Base-by-base conservation (phyloP, 805 yeast species). In the Yarrowia osloensis region DNA sequence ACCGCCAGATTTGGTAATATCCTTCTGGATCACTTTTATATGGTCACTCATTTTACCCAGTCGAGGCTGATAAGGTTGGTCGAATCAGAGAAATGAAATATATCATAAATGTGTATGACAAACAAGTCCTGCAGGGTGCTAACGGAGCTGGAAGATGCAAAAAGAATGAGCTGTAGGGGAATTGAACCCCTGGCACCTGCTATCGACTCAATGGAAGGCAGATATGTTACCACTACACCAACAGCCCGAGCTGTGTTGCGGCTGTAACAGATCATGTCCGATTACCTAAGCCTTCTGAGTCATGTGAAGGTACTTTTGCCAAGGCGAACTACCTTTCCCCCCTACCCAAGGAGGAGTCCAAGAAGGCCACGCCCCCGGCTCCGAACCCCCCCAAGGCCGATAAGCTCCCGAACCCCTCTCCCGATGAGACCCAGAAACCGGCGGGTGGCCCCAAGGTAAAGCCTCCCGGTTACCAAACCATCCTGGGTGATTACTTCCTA, bases 111-210 rank as follows among this genome's bases (percentile, higher is more conserved):
- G 49, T 22, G n/a, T n/a, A n/a, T n/a, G n/a, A n/a, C 49, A 15
- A 44, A 24, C 4, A 11, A 21, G 3, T 5, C 19, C 11, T 42
- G 46, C 46, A 42, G 26, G 44, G 28, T 11, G 8, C 4, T 2
- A 11, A 8, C 9, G 12, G 26, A 21, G 3, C 47, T 2, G 11
- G 7, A 7, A 9, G 4, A 44, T 2, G 29, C n/a, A 24, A 29
- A 49, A 49, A 49, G 19, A 9, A 21, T 49, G 55, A 49, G 55
- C 55, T 49, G 55, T 49, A 49, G 55, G 55, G 55, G 55, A 49
- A 49, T 49, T 49, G 55, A 49, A 49, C 55, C 55, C 55, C 55
- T 49, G 55, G 55, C 55, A 49, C 55, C 55, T 49, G 55, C 55
- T 49, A 31, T 19, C 55, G 13, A 49, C 37, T 21, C 39, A 31